Conservation (phyloP, 345 rosid species). For the Acer saccharum region DNA sequence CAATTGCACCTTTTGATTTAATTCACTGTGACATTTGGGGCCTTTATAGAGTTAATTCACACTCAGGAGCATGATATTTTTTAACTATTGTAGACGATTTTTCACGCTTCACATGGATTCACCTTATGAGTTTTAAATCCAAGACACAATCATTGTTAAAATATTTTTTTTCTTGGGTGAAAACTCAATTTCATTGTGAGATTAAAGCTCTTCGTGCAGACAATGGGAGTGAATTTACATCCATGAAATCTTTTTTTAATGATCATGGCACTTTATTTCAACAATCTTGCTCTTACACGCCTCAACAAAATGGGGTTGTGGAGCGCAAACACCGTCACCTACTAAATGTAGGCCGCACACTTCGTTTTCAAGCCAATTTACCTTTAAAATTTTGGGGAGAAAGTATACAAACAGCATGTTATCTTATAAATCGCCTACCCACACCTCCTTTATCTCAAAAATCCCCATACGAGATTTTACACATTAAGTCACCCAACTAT, state of each 20-base stretch:
- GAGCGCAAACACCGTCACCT: constrained; percentile 3
- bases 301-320: constrained; percentile 1
- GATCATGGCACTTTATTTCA: background rate
- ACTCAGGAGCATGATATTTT: background rate
- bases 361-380: too few relatives aligned
- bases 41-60: background rate
- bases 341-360: too few relatives aligned
- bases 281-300: constrained; percentile 8
- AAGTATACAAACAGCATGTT: too few relatives aligned
- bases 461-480: too few relatives aligned
- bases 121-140: constrained; percentile 14
- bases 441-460: too few relatives aligned
- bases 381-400: too few relatives aligned
- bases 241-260: background rate
- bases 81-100: constrained; percentile 4
- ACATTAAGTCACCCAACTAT: too few relatives aligned
- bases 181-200: background rate
- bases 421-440: too few relatives aligned
- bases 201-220: background rate
- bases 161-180: background rate
- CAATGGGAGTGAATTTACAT: constrained; percentile 12
- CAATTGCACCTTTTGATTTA: too few relatives aligned
- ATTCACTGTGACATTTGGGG: too few relatives aligned
- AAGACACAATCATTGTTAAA: background rate
- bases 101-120: constrained; percentile 7